Conservation (phyloP, 176 grass and related monocot species). For the Carex littledalei region DNA sequence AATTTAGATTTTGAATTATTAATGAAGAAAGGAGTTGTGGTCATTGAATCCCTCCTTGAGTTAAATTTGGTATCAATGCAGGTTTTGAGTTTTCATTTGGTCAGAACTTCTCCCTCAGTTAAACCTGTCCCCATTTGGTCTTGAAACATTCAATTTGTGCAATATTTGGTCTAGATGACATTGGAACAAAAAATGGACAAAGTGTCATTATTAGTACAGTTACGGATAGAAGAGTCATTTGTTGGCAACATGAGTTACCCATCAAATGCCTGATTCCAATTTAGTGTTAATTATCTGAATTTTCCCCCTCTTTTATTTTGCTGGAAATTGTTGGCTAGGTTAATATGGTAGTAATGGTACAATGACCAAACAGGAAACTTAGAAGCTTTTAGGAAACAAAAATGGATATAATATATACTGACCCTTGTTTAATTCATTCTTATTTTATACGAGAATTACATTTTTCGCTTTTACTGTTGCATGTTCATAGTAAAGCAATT, state of each 20-base stretch:
- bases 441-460: neutral
- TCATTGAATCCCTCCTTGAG: neutral
- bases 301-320: neutral
- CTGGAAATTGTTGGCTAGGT: neutral
- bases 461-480: neutral
- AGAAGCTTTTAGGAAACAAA: neutral
- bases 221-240: neutral
- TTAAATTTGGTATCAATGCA: neutral
- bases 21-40: neutral
- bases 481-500: slow-evolving; percentile 9
- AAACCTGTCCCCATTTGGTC: neutral
- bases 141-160: neutral
- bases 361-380: neutral
- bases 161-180: neutral
- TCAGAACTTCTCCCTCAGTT: neutral
- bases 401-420: neutral
- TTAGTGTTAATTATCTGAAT: neutral
- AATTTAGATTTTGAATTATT: neutral
- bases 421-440: neutral
- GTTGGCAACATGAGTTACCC: neutral
- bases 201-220: neutral
- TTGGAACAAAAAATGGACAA: neutral
- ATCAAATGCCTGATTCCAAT: neutral
- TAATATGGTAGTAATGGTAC: neutral
- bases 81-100: neutral